Conservation (phyloP, 495 filamentous ascomycete genomes). For the Daldinia caldariorum region DNA sequence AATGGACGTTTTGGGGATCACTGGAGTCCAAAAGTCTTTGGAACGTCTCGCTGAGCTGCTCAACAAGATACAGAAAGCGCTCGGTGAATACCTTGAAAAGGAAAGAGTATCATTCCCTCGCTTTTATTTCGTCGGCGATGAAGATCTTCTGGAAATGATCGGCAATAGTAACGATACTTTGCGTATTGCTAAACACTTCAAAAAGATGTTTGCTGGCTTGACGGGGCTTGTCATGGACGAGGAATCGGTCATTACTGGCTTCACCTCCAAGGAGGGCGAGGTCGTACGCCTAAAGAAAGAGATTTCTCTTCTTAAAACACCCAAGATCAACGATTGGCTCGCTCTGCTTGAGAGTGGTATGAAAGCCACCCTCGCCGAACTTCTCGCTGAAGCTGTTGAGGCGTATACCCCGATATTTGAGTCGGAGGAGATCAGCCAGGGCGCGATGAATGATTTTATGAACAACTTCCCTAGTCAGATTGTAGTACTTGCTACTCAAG, state of each 20-base stretch:
- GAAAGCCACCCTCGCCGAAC: slow-evolving; percentile 91
- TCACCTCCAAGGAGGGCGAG: slow-evolving; percentile 96
- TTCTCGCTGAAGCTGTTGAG: slow-evolving; percentile 84
- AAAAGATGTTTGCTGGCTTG: slow-evolving; percentile 99
- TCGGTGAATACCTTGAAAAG: slow-evolving; percentile 97
- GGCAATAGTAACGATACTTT: slow-evolving; percentile 97
- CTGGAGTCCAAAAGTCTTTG: slow-evolving; percentile 92
- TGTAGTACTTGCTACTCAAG: slow-evolving; percentile 94
- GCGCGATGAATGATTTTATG: slow-evolving; percentile 78
- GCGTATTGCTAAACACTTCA: slow-evolving; percentile 96
- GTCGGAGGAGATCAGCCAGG: slow-evolving; percentile 69
- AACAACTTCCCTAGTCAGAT: slow-evolving; percentile 88
- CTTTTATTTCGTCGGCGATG: slow-evolving; percentile 99
- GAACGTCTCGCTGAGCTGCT: slow-evolving; percentile 94
- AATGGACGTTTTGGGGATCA: slow-evolving; percentile 93
- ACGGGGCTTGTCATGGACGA: slow-evolving; percentile 92
- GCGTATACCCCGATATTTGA: slow-evolving; percentile 78
- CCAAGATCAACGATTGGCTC: slow-evolving; percentile 98
- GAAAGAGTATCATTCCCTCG: slow-evolving; percentile 96
- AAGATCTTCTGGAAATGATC: slow-evolving; percentile 99
- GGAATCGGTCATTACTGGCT: slow-evolving; percentile 84
- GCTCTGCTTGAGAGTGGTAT: slow-evolving; percentile 89
- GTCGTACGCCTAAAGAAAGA: slow-evolving; percentile 85
- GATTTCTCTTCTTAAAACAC: slow-evolving; percentile 90
- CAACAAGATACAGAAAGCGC: slow-evolving; percentile 98